phyloP scores from a whole-genome alignment of 2,329 filamentous ascomycete species.

The Amauroascus verrucosus region DNA sequence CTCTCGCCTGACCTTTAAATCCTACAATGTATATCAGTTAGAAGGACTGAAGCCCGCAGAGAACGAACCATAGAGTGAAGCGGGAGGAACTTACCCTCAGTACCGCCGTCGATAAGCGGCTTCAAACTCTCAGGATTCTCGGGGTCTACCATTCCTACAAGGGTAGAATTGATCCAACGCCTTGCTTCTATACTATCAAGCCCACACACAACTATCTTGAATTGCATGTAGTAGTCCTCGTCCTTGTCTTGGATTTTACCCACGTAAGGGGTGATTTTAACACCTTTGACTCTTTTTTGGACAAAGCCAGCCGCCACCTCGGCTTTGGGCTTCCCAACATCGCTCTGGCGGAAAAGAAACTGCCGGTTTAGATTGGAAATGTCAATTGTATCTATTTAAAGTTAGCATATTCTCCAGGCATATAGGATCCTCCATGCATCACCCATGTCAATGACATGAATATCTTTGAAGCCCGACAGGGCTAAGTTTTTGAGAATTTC shows the following conservation, averaged over 20 bases:
- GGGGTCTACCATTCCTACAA: conserved; percentile 80
- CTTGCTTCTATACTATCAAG: conserved; percentile 94
- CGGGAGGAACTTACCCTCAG: conserved; percentile 52
- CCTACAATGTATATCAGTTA: conserved; percentile 38
- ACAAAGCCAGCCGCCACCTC: conserved; percentile 88
- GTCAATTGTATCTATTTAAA: conserved; percentile 73
- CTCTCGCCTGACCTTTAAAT: conserved; percentile 92
- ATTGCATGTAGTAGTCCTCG: conserved; percentile 93
- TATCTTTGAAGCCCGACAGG: conserved; percentile 88
- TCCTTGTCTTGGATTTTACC: conserved; percentile 95
- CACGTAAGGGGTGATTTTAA: conserved; percentile 88
- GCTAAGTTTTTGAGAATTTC: conserved; percentile 96
- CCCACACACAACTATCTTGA: conserved; percentile 85
- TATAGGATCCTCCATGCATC: conserved; percentile 21
- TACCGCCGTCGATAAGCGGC: conserved; percentile 90
- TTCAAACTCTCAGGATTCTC: conserved; percentile 78
- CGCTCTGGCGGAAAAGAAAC: conserved; percentile 83
- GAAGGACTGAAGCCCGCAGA: neutral
- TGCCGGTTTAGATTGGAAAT: conserved; percentile 97
- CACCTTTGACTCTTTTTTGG: conserved; percentile 75
- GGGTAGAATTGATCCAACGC: conserved; percentile 94
- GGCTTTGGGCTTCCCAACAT: conserved; percentile 90
- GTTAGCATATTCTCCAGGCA: conserved; percentile 14
- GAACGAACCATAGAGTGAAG: neutral
- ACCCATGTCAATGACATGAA: conserved; percentile 99